Conservation (phyloP, 306 rosid species). For the Rubus parviflorus region DNA sequence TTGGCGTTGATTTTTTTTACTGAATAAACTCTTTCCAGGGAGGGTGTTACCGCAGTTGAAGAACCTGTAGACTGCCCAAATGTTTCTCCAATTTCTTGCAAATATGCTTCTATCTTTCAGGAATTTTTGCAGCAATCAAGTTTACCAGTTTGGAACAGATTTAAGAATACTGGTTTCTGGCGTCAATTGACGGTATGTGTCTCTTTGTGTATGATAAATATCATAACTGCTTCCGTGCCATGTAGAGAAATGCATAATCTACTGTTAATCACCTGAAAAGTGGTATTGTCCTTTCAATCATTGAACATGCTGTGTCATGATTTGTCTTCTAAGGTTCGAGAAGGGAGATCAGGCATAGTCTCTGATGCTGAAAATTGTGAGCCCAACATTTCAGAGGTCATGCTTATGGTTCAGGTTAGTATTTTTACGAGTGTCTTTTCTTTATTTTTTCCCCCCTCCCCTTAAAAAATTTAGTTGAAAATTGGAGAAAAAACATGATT, state of each 20-base stretch:
- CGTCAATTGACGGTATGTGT: constrained; percentile 82
- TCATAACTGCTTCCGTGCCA: constrained; percentile 18
- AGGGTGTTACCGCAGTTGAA: constrained; percentile 96
- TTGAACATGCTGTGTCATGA: not conserved
- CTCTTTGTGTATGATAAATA: constrained; percentile 11
- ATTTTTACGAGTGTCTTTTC: constrained; percentile 2
- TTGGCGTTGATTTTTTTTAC: constrained; percentile 25
- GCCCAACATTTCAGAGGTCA: constrained; percentile 64
- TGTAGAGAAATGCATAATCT: not conserved
- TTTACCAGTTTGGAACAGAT: constrained; percentile 91
- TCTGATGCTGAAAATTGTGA: constrained; percentile 50
- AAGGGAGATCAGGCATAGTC: constrained; percentile 59
- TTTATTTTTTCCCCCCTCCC: not conserved
- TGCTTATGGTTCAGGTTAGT: constrained; percentile 83
- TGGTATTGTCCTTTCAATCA: constrained; percentile 7
- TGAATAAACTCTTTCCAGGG: constrained; percentile 57
- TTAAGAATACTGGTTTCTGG: constrained; percentile 91
- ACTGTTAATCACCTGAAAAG: not conserved
- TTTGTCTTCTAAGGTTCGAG: constrained; percentile 70
- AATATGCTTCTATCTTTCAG: constrained; percentile 82
- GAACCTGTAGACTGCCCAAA: constrained; percentile 89
- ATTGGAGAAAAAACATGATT: constrained; percentile 16
- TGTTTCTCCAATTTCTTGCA: constrained; percentile 68
- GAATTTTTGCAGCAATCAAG: constrained; percentile 74
- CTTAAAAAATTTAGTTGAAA: constrained; percentile 10